Evolutionary conservation across 2,329 filamentous ascomycete genomes (phyloP), one percentile per base, ranked within the genome.

Genomic region (Fusarium anthophilum): DNA sequence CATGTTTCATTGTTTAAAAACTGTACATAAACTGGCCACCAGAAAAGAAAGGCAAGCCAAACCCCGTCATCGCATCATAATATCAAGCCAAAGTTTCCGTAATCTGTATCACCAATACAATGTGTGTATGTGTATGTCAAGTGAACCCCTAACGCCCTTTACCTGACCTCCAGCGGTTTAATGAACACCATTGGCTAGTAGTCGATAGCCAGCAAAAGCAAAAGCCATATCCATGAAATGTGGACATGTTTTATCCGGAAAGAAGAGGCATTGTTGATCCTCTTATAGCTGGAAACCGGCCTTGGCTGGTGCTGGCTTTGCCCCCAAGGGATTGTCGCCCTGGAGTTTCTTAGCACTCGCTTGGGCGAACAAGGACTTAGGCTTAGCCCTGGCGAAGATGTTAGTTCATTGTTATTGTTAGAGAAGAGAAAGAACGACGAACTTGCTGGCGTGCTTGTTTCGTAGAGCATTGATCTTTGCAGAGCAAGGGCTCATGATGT

Each of bases 401-500:
- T 80, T 78, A 80, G 78, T 41, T 30, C n/a, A 24, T 28, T 44
- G 35, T 22, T 15, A 5, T 17, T 11, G 15, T 26, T 17, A 9
- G 38, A 12, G 12, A 55, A 28, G 35, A 26, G 24, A 11, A 32
- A 45, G 47, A 45, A 11, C 44, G 51, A 87, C 89, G 81, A 87
- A 94, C 92, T 95, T 96, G 84, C 88, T 89, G 72, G 91, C 91
- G 79, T 94, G 92, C 86, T 94, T 95, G 84, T 90, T 93, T 84
- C 93, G 93, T 83, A 95, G 90, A 45, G 92, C 92, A 73, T 88
- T 92, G 78, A 96, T 89, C 88, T 96, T 96, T 82, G 93, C 92
- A 24, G 92, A 93, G 83, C 93, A 95, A 41, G 94, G 94, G 78
- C 92, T 95, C 91, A 95, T 93, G 86, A 97, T 95, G 83, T 91